These are phyloP conservation scores for Ormosia semicastrata DNA, from an alignment of 306 rosid genomes.

Conservation along the genomic window DNA sequence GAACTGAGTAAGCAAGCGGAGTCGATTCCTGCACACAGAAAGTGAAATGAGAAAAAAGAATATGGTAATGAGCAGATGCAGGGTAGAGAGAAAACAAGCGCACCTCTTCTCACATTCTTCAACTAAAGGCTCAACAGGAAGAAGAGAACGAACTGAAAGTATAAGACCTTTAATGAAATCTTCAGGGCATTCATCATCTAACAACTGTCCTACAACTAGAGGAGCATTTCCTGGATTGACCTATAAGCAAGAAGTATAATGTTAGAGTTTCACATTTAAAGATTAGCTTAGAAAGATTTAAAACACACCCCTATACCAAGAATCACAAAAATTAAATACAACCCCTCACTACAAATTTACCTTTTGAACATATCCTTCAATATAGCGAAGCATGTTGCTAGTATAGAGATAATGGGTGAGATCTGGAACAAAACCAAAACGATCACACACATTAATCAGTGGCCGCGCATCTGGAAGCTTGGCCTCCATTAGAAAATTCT, in stretches of 20 bases:
- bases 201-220: conserved; percentile 76
- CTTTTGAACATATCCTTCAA: conserved; percentile 90
- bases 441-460: conserved; percentile 79
- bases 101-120: conserved; percentile 91
- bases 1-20: conserved; percentile 76
- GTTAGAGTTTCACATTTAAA: not conserved
- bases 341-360: conserved; percentile 45
- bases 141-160: conserved; percentile 79
- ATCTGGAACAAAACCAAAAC: conserved; percentile 89
- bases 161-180: conserved; percentile 83
- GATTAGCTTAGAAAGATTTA: not conserved
- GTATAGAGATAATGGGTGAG: conserved; percentile 85
- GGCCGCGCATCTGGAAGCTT: conserved; percentile 90
- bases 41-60: not conserved
- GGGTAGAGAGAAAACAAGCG: conserved; percentile 7
- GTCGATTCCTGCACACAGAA: conserved; percentile 60
- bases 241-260: conserved; percentile 38
- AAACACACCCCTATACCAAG: conserved; percentile 19
- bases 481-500: conserved; percentile 79
- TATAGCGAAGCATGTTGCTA: conserved; percentile 77
- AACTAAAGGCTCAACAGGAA: conserved; percentile 85
- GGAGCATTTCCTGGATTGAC: conserved; percentile 89
- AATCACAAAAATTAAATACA: conserved; percentile 18
- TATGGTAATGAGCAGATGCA: not conserved
- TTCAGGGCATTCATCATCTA: conserved; percentile 90